Evolutionary conservation across 2,329 filamentous ascomycete species (phyloP), one percentile per base, ranked within the genome.

Genomic region (Xylariaceae sp.): DNA sequence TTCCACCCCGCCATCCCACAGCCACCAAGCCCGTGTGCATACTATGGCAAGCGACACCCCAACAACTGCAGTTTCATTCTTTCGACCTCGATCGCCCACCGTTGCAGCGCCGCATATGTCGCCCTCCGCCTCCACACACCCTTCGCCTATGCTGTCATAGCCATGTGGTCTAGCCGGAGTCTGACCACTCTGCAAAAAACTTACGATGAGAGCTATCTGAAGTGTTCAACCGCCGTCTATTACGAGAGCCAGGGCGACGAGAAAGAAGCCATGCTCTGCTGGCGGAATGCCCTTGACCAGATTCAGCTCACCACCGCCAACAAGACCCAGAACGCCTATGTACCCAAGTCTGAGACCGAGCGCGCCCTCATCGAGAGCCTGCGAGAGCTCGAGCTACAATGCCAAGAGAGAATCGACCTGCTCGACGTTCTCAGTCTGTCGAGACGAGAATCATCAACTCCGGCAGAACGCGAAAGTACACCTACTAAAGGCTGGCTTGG

Each of bases 181-280:
- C 76, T 83, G 63, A 82, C 86, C 67, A 82, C 83, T 52, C 82
- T 96, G 67, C 92, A 97, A 72, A 96, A 95, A 78, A 95, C 90
- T 45, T 97, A 97, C 71, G 92, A 97, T 72, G 90, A 97, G 67
- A 91, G 87, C 67, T 96, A 95, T 70, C 72, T 96, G 58, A 90
- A 86, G 63, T 96, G 91, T 69, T 96, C 91, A 12, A 97, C 91
- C 2, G 92, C 92, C 32, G 88, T 95, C 42, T 96, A 95, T 70
- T 96, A 95, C 67, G 93, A 98, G 71, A 82, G 85, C 64, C 86
- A 94, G 89, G 89, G 88, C 55, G 92, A 96, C 64, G 91, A 97
- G 70, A 73, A 78, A 47, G 92, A 97, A 74, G 92, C 93, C 12
- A 79, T 95, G 66, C 80, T 88, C 60, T 91, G 88, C 62, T 98